Evolutionary conservation across 2,329 filamentous ascomycete species (phyloP).

Genomic region (Orbilia quercus): DNA sequence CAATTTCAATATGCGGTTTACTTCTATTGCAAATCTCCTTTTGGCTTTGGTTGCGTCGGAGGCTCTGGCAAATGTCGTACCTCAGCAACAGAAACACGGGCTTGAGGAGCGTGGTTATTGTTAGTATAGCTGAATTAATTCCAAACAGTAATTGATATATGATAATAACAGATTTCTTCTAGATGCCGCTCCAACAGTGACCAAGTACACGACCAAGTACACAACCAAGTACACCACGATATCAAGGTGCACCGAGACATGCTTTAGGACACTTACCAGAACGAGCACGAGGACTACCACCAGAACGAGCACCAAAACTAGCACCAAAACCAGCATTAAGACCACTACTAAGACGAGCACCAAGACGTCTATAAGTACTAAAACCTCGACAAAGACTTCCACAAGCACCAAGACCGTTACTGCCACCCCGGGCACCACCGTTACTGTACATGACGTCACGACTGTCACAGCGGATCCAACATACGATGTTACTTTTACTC

Average conservation of each 20-base stretch:
- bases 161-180: not conserved
- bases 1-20: not conserved
- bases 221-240: not conserved
- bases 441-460: too few species aligned
- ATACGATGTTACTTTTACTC: not conserved
- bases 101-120: not conserved
- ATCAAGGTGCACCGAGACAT: too few species aligned
- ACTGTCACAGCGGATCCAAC: too few species aligned
- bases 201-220: slow-evolving; percentile 1
- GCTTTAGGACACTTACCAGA: too few species aligned
- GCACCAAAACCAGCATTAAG: not conserved
- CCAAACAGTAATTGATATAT: too few species aligned
- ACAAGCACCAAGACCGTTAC: not conserved
- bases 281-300: too few species aligned
- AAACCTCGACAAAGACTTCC: not conserved
- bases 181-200: not conserved
- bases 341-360: not conserved
- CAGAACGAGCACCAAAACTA: too few species aligned
- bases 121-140: not conserved
- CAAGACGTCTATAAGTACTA: not conserved
- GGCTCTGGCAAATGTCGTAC: not conserved
- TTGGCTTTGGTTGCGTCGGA: not conserved
- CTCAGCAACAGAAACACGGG: not conserved
- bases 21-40: not conserved
- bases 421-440: too few species aligned